These are phyloP conservation scores for Colletotrichum coccodes DNA, from an alignment of 2,329 filamentous ascomycete genomes.

Conservation along the genomic window DNA sequence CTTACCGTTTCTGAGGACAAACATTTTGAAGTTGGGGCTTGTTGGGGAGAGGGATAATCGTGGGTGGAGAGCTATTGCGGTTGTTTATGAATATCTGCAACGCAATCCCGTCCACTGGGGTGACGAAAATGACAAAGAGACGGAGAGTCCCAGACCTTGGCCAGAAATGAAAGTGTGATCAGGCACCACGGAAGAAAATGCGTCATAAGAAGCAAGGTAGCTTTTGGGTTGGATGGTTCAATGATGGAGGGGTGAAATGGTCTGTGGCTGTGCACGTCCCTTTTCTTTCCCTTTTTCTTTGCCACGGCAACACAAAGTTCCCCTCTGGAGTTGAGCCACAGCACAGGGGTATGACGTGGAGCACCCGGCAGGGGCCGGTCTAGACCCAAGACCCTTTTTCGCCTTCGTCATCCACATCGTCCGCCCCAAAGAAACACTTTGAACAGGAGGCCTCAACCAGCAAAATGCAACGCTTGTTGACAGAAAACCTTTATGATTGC, in stretches of 20 bases:
- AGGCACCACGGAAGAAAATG: slow-evolving; percentile 35
- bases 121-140: slow-evolving; percentile 14
- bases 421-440: neutral
- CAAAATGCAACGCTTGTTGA: neutral
- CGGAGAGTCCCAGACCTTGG: slow-evolving; percentile 26
- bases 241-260: slow-evolving; percentile 31
- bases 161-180: slow-evolving; percentile 23
- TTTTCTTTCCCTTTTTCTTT: slow-evolving; percentile 23
- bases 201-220: slow-evolving; percentile 42
- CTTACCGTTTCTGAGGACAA: slow-evolving; percentile 51
- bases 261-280: slow-evolving; percentile 38
- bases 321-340: slow-evolving; percentile 18
- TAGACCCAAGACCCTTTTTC: neutral
- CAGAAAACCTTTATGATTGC: neutral
- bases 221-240: slow-evolving; percentile 22
- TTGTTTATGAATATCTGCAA: slow-evolving; percentile 24
- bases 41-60: slow-evolving; percentile 11
- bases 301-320: slow-evolving; percentile 26
- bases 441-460: neutral
- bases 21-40: slow-evolving; percentile 42
- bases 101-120: slow-evolving; percentile 17
- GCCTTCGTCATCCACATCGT: too few relatives aligned
- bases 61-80: slow-evolving; percentile 9
- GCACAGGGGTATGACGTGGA: slow-evolving; percentile 11
- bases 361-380: neutral